These are phyloP conservation scores for Pichia sp. DNA, from an alignment of 1,139 yeast genomes.

Conservation along the genomic window DNA sequence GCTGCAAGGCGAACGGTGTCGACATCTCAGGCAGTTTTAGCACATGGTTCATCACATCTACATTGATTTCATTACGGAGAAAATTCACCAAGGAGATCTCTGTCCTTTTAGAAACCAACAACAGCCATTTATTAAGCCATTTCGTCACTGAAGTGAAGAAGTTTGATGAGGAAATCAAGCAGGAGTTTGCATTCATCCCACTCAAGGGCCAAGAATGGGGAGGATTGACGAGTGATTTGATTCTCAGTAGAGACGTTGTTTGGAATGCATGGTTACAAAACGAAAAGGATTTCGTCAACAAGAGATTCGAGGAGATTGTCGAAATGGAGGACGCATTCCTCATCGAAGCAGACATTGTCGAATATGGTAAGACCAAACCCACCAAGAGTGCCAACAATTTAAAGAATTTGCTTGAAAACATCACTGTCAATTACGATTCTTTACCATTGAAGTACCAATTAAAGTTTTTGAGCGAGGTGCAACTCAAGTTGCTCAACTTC, in stretches of 20 bases:
- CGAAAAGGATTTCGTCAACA: conserved; percentile 57
- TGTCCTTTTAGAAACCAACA: conserved; percentile 13
- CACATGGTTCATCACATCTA: conserved; percentile 53
- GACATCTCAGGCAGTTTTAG: conserved; percentile 31
- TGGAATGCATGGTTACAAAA: conserved; percentile 65
- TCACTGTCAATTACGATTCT: conserved; percentile 61
- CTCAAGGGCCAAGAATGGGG: conserved; percentile 39
- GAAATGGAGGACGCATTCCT: conserved; percentile 51
- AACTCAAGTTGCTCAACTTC: conserved; percentile 58
- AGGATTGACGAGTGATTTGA: conserved; percentile 56
- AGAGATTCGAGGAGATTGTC: conserved; percentile 59
- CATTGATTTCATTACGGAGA: conserved; percentile 48
- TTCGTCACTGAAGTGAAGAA: conserved; percentile 56
- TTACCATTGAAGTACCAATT: conserved; percentile 63
- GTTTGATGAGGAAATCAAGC: conserved; percentile 57
- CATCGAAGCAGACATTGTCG: conserved; percentile 62
- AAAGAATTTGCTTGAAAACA: conserved; percentile 60
- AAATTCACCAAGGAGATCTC: conserved; percentile 41
- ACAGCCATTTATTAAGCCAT: conserved; percentile 57
- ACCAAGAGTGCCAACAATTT: conserved; percentile 66
- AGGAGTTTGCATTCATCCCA: conserved; percentile 47
- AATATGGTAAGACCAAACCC: conserved; percentile 49
- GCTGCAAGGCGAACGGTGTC: conserved; percentile 25
- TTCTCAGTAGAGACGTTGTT: conserved; percentile 41
- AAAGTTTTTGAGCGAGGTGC: conserved; percentile 67